Evolutionary conservation across 1,139 yeast species (phyloP), one percentile per base, ranked within the genome.

Genomic region (Yamadazyma siamensis): DNA sequence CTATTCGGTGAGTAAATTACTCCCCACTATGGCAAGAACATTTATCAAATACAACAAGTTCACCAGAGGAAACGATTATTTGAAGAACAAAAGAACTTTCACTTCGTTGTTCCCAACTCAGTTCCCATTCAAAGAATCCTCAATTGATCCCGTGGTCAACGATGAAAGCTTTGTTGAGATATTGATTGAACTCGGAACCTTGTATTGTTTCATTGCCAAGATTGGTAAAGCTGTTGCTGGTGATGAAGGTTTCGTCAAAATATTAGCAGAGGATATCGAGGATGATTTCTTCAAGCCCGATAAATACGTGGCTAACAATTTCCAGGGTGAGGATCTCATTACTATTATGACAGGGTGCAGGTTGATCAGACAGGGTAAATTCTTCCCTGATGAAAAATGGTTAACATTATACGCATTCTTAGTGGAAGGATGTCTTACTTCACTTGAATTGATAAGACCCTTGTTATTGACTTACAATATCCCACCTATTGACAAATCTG

Each of bases 131-230:
- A 61, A 60, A 32, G 80, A 78, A 25, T 52, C 70, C 25, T 78
- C 91, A 1, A 72, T 84, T 45, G 95, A 86, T 50, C 80, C 94
- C 0, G 67, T 80, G 30, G 85, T 85, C 15, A 76, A 77, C 41
- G 86, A 81, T 42, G 85, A 80, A 42, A 65, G 71, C 2, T 65
- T 83, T 40, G 87, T 81, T 25, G 96, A 87, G 52, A 64, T 84
- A 3, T 59, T 87, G 37, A 65, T 83, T 31, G 96, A 87, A 51
- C 51, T 85, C 32, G 67, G 82, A 13, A 68, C 80, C 6, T 60
- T 80, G 13, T 77, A 81, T 37, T 61, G 77, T 23, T 75, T 68
- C 46, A 58, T 80, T 31, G 68, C 80, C n/a, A 68, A 65, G 41
- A 65, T 77, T 35, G 77, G 77, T 16, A 67, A 62, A 39, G 47